Base-by-base conservation (phyloP, 2,329 filamentous ascomycete species). In the Aureobasidium sp. region DNA sequence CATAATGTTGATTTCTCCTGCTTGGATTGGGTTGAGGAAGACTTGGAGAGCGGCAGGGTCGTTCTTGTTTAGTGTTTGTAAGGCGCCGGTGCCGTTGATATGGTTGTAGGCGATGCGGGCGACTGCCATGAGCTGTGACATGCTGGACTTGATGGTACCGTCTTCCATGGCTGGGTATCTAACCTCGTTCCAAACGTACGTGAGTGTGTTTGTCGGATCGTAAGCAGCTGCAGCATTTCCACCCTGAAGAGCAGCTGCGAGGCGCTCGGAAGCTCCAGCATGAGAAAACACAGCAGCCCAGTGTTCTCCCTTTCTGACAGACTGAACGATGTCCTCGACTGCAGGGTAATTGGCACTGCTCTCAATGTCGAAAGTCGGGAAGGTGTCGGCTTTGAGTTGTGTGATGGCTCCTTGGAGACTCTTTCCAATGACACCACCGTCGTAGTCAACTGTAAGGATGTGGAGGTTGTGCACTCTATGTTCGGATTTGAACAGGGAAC, bases 121-220 rank as follows among this genome's bases (percentile, higher is more conserved):
- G 2, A 71, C 68, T 16, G 68, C 64, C 9, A 74, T 67, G 1
- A 79, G 71, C 0, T 66, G 62, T 41, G 71, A 66, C 34, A 79
- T 63, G 61, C 62, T 71, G 14, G 63, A 53, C 2, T 68, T 64
- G 37, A 79, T 59, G n/a, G 68, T 65, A 0, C 70, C 67, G 44
- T 78, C 74, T 5, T 73, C 66, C 36, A 74, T 67, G 1, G 74
- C 67, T 0, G 77, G 66, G 65, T 80, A 80, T 9, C 75, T 72
- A 7, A 75, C 76, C 63, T 77, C 73, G 63, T 79, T 79, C 76
- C 76, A 80, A 60, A 79, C 68, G 44, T 75, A 74, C 8, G 71
- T 73, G 1, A 80, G 63, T 4, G 75, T 70, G 55, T 75, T 61
- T 36, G 62, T 64, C 5, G 66, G 58, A 54, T 78, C 69, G 66